These are phyloP conservation scores for Tilletia caries DNA, from an alignment of 1,284 basidiomycete species.

Conservation along the genomic window DNA sequence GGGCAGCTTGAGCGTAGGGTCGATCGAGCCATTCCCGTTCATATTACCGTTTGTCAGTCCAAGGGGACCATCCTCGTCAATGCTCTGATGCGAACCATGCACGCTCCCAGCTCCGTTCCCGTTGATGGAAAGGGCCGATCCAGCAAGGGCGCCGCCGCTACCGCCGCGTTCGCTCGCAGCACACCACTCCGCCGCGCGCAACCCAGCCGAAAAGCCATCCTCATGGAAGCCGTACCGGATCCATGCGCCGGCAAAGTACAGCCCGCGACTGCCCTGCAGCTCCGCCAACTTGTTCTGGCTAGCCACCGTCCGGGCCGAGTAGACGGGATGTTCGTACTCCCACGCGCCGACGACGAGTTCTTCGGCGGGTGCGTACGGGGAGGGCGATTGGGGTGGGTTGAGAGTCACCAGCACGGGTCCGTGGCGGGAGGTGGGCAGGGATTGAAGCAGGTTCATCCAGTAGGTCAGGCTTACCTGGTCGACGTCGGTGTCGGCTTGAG, in stretches of 20 bases:
- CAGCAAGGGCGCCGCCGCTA: background rate
- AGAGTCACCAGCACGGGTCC: slow-evolving; percentile 73
- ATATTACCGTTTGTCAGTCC: background rate
- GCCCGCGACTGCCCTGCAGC: slow-evolving; percentile 65
- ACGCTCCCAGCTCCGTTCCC: background rate
- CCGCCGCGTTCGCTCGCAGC: background rate
- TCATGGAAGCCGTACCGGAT: slow-evolving; percentile 73
- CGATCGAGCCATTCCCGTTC: background rate
- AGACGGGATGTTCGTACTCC: slow-evolving; percentile 69
- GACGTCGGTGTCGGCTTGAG: slow-evolving; percentile 18
- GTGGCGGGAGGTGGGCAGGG: slow-evolving; percentile 62
- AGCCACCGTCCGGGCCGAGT: slow-evolving; percentile 54
- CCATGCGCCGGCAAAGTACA: slow-evolving; percentile 76
- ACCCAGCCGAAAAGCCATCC: slow-evolving; percentile 68
- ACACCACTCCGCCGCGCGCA: slow-evolving; percentile 41
- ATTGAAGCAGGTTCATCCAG: slow-evolving; percentile 76
- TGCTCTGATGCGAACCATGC: slow-evolving; percentile 1
- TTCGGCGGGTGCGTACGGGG: slow-evolving; percentile 20
- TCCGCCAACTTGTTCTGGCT: slow-evolving; percentile 61
- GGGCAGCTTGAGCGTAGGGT: background rate
- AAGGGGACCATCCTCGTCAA: slow-evolving; percentile 7
- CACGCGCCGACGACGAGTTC: slow-evolving; percentile 59
- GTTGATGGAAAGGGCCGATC: background rate
- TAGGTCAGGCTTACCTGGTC: slow-evolving; percentile 57
- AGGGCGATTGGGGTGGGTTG: slow-evolving; percentile 59